phyloP scores from a whole-genome alignment of 1,139 yeast genomes.

The Sugiyamaella grinbergsii region DNA sequence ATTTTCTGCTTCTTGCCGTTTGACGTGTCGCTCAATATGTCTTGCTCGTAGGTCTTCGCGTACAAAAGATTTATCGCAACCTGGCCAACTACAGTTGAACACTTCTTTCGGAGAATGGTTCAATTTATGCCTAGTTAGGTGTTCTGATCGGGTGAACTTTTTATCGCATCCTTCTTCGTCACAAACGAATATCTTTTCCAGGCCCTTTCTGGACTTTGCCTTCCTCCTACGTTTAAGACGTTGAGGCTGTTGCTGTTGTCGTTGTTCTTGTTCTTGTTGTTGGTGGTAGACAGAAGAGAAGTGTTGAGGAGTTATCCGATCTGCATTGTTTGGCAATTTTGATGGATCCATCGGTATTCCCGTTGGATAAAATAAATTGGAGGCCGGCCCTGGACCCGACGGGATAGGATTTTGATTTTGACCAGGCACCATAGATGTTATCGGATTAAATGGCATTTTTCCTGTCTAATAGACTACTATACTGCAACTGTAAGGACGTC shows the following conservation, averaged over 20 bases:
- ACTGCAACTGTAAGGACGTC: too few relatives aligned
- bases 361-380: not conserved
- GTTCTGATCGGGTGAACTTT: slow-evolving; percentile 57
- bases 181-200: slow-evolving; percentile 46
- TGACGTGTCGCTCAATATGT: slow-evolving; percentile 40
- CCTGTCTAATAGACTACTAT: too few relatives aligned
- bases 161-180: slow-evolving; percentile 61
- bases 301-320: not conserved
- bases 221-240: slow-evolving; percentile 12
- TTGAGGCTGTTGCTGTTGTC: not conserved
- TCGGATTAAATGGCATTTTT: slow-evolving; percentile 2
- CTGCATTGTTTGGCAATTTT: not conserved
- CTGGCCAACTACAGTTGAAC: slow-evolving; percentile 52
- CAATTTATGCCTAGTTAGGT: slow-evolving; percentile 45
- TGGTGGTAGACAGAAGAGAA: not conserved
- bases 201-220: slow-evolving; percentile 33
- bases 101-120: slow-evolving; percentile 47
- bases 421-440: not conserved
- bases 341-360: slow-evolving; percentile 5
- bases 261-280: not conserved
- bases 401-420: not conserved
- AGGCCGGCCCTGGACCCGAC: not conserved
- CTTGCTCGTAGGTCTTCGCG: slow-evolving; percentile 55
- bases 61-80: slow-evolving; percentile 61
- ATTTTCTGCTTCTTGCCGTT: slow-evolving; percentile 13